Percentiles rank a stretch among this genome's conserved stretches.
Conservation (phyloP, 768 basidiomycete species). For the Gymnopilus dilepis region DNA sequence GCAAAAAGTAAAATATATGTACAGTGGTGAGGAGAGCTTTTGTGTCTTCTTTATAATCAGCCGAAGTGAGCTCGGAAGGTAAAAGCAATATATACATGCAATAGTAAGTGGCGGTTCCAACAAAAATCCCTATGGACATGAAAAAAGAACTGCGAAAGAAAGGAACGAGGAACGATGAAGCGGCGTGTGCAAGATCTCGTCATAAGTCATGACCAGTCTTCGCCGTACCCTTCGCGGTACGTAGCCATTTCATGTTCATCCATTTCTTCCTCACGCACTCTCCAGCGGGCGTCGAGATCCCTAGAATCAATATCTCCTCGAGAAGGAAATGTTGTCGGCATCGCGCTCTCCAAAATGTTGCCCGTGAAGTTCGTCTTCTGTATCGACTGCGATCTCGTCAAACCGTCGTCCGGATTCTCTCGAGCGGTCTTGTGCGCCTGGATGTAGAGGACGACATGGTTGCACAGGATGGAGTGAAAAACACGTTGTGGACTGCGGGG, state of each 20-base stretch:
- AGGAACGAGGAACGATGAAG: not conserved
- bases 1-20: not conserved
- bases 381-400: not conserved
- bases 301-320: not conserved
- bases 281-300: not conserved
- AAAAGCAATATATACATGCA: not conserved
- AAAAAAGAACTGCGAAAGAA: too few relatives aligned
- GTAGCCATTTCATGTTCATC: slow-evolving; percentile 11
- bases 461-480: slow-evolving; percentile 36
- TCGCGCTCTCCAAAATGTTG: slow-evolving; percentile 9
- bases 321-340: not conserved
- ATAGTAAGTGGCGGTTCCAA: not conserved
- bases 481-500: slow-evolving; percentile 29
- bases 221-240: slow-evolving; percentile 2
- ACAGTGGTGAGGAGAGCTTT: not conserved
- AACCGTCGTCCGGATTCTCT: not conserved
- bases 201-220: slow-evolving; percentile 13
- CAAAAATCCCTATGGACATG: not conserved
- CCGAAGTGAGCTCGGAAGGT: not conserved
- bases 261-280: not conserved
- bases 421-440: slow-evolving; percentile 11
- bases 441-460: slow-evolving; percentile 34
- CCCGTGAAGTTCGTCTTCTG: slow-evolving; percentile 9
- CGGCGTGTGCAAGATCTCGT: too few relatives aligned
- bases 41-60: not conserved